A percentile compares a stretch with the other conserved stretches of the same genome.
Conservation (phyloP, 805 yeast genomes). For the Suhomyces vadensis region DNA sequence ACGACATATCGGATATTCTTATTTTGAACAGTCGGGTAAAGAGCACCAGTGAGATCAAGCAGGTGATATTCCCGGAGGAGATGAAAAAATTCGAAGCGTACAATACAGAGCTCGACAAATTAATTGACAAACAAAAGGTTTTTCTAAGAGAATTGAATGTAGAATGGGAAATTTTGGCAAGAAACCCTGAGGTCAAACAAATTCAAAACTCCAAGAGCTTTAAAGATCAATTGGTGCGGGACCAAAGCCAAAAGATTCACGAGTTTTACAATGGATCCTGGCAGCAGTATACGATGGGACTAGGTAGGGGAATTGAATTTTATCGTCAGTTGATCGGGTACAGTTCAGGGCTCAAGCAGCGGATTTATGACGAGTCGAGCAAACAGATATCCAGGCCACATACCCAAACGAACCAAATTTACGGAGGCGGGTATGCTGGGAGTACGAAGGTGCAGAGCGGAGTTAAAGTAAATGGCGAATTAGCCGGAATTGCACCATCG, state of each 20-base stretch:
- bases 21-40: slow-evolving; percentile 61
- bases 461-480: neutral
- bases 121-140: slow-evolving; percentile 63
- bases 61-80: slow-evolving; percentile 63
- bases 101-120: slow-evolving; percentile 63
- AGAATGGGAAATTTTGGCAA: slow-evolving; percentile 31
- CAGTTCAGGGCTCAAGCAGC: slow-evolving; percentile 4
- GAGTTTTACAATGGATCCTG: slow-evolving; percentile 54
- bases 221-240: slow-evolving; percentile 33
- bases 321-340: slow-evolving; percentile 52
- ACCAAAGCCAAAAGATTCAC: slow-evolving; percentile 38
- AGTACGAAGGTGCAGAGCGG: neutral
- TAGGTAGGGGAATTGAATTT: slow-evolving; percentile 60
- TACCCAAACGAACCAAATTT: neutral
- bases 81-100: slow-evolving; percentile 73
- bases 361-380: neutral
- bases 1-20: slow-evolving; percentile 79
- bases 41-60: slow-evolving; percentile 56
- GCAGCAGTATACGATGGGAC: slow-evolving; percentile 58
- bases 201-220: slow-evolving; percentile 44
- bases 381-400: neutral
- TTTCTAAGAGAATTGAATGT: slow-evolving; percentile 36
- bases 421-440: neutral
- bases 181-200: slow-evolving; percentile 36
- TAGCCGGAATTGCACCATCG: too few species aligned